Conservation (phyloP, 208 protist genomes). For the Acanthamoeba royreba region DNA sequence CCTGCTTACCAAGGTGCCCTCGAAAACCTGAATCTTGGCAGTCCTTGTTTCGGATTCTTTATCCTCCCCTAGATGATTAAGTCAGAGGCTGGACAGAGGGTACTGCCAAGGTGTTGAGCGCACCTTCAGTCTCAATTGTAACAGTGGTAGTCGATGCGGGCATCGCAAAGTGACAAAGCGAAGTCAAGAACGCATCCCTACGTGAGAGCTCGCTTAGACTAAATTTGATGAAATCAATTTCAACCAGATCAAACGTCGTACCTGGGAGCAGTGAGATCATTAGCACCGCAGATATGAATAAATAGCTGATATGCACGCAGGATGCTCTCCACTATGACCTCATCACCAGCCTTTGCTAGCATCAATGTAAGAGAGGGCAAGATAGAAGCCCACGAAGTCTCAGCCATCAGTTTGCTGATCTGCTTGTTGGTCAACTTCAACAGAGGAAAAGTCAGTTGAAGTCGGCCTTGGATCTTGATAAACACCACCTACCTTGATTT, state of each 20-base stretch:
- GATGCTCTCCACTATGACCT: constrained; percentile 54
- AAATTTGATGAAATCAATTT: neutral
- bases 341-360: constrained; percentile 52
- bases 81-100: neutral
- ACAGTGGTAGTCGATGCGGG: neutral
- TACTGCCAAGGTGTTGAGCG: neutral
- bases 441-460: neutral
- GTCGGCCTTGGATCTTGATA: neutral
- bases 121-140: neutral
- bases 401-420: constrained; percentile 58
- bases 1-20: neutral
- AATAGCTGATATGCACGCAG: constrained; percentile 66
- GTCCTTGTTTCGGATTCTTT: neutral
- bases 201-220: neutral
- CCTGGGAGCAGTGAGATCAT: constrained; percentile 45
- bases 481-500: no score
- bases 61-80: neutral
- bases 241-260: neutral
- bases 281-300: constrained; percentile 62
- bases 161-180: constrained; percentile 37
- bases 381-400: constrained; percentile 48
- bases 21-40: constrained; percentile 6
- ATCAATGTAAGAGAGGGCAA: constrained; percentile 57
- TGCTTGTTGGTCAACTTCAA: neutral
- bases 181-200: constrained; percentile 62